phyloP scores from a whole-genome alignment of 179 eudicot genomes.

The Heliamphora pulchella region DNA sequence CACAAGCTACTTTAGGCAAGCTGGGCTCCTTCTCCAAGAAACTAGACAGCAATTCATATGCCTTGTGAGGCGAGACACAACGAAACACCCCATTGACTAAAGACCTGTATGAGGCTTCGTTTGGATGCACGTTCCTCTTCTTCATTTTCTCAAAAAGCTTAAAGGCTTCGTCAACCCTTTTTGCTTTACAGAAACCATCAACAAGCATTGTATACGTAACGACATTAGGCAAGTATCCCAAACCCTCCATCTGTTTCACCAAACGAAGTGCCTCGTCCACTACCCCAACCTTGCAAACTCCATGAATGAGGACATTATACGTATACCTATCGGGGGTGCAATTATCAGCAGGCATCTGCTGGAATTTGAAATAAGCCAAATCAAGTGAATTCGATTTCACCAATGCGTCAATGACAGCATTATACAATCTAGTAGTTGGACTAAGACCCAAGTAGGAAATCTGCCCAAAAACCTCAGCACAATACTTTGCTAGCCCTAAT shows the following conservation, averaged over 20 bases:
- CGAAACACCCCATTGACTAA: conserved; percentile 83
- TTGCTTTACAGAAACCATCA: conserved; percentile 82
- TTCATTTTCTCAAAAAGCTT: conserved; percentile 58
- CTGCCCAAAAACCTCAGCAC: conserved; percentile 77
- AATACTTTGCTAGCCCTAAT: conserved; percentile 79
- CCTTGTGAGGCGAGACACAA: conserved; percentile 40
- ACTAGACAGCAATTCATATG: conserved; percentile 44
- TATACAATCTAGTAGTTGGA: conserved; percentile 79
- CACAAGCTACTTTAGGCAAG: conserved; percentile 54
- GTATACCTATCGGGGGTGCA: conserved; percentile 89
- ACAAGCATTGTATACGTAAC: conserved; percentile 74
- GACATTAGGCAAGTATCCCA: conserved; percentile 67
- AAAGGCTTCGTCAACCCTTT: conserved; percentile 67
- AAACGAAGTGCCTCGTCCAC: conserved; percentile 83
- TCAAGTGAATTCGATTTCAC: conserved; percentile 84
- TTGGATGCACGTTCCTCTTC: conserved; percentile 57
- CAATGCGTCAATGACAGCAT: conserved; percentile 91
- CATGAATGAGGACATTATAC: conserved; percentile 82
- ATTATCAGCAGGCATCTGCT: conserved; percentile 76
- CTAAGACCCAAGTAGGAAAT: conserved; percentile 61
- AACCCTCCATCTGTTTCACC: conserved; percentile 69
- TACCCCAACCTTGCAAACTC: conserved; percentile 89
- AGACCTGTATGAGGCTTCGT: conserved; percentile 85
- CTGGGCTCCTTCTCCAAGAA: conserved; percentile 51
- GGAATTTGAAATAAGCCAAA: conserved; percentile 84